A percentile compares a stretch with the other conserved stretches of the same genome.
phyloP scores from a whole-genome alignment of 2,329 filamentous ascomycete species.

The Epichloe glyceriae region DNA sequence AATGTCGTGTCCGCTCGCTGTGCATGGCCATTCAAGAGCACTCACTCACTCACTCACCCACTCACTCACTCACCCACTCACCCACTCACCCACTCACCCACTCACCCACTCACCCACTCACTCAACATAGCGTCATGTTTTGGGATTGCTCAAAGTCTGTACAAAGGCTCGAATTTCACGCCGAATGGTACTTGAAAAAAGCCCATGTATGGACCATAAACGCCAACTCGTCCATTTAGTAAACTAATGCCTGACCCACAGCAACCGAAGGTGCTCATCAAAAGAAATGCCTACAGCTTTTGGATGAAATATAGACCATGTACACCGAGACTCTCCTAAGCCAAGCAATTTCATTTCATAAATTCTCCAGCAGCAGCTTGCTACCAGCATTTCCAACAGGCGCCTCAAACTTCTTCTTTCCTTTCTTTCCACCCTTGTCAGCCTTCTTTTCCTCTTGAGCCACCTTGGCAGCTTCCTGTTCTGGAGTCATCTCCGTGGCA shows the following conservation, averaged over 20 bases:
- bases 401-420: constrained; percentile 30
- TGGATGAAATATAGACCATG: background rate
- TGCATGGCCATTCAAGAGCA: background rate
- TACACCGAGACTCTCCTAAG: background rate
- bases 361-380: constrained; percentile 45
- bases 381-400: constrained; percentile 49
- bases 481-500: constrained; percentile 42
- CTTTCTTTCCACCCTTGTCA: constrained; percentile 29
- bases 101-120: no score
- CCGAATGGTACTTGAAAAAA: background rate
- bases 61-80: background rate
- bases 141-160: background rate
- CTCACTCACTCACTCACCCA: no score
- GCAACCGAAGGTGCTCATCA: background rate
- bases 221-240: constrained; percentile 3
- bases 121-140: no score
- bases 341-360: constrained; percentile 23
- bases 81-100: background rate
- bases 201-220: background rate
- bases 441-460: constrained; percentile 32
- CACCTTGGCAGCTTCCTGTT: constrained; percentile 38
- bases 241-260: background rate
- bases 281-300: background rate
- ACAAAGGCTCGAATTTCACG: background rate
- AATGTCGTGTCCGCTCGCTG: background rate